Evolutionary conservation across 1,284 basidiomycete species (phyloP).

Genomic region (Exobasidium cylindrosporum): DNA sequence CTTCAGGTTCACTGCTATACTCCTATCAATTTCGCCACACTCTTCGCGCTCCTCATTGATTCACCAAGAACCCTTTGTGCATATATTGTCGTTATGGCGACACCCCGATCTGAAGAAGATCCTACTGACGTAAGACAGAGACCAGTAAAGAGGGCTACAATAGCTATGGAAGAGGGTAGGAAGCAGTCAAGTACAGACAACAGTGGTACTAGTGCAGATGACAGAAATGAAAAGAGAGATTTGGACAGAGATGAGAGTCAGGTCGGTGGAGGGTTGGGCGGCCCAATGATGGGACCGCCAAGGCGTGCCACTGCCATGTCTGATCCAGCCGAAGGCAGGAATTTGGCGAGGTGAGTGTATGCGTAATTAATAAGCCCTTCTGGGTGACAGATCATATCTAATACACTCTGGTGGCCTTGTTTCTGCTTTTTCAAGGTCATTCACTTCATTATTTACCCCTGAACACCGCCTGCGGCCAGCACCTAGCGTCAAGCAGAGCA

Average conservation of each 20-base stretch:
- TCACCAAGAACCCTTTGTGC: too few species aligned
- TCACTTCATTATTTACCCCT: conserved; percentile 36
- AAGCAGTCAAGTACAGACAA: neutral
- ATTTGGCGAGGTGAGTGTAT: neutral
- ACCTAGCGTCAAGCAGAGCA: conserved; percentile 22
- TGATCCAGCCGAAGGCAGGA: neutral
- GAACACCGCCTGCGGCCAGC: conserved; percentile 30
- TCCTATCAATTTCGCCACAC: too few species aligned
- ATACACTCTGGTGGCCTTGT: neutral
- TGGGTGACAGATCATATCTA: neutral
- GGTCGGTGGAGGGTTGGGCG: conserved; percentile 1
- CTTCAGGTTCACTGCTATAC: too few species aligned
- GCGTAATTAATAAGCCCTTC: neutral
- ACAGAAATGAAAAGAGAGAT: neutral
- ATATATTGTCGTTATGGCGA: too few species aligned
- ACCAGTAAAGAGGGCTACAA: conserved; percentile 1
- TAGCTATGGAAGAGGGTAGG: conserved; percentile 7
- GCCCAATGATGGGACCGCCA: conserved; percentile 1
- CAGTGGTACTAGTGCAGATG: neutral
- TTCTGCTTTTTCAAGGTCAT: conserved; percentile 18
- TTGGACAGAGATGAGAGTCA: neutral
- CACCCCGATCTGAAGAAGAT: neutral
- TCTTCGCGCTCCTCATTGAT: too few species aligned
- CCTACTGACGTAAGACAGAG: neutral
- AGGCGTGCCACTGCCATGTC: neutral